phyloP scores from a whole-genome alignment of 768 basidiomycete genomes.

The Sistotremastrum suecicum region DNA sequence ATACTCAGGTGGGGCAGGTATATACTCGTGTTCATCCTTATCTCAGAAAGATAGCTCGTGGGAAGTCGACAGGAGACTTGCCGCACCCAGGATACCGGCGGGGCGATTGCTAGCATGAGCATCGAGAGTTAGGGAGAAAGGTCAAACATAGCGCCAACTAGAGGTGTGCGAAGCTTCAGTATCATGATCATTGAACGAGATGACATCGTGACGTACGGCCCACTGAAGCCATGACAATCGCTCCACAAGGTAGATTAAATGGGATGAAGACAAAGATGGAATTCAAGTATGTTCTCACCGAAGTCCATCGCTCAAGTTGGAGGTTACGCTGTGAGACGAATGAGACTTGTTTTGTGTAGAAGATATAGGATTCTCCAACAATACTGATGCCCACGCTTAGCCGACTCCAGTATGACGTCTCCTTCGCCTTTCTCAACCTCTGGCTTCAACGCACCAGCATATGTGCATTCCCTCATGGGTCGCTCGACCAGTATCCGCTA shows the following conservation, averaged over 20 bases:
- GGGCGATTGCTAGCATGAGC: conserved; percentile 33
- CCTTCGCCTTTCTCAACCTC: conserved; percentile 30
- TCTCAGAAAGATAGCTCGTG: no score
- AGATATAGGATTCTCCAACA: conserved; percentile 22
- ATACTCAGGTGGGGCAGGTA: no score
- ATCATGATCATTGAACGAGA: conserved; percentile 9
- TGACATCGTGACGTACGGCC: conserved; percentile 17
- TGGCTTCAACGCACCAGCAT: conserved; percentile 25
- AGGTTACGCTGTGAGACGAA: conserved; percentile 23
- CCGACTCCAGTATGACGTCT: conserved; percentile 32
- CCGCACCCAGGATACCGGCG: conserved; percentile 18
- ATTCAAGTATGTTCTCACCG: no score
- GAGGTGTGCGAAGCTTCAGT: no score
- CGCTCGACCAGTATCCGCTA: conserved; percentile 24
- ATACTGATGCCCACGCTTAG: conserved; percentile 30
- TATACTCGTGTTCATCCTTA: no score
- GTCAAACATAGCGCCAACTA: conserved; percentile 31
- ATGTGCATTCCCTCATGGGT: conserved; percentile 27
- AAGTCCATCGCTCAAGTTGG: conserved; percentile 33
- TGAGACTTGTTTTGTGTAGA: not conserved
- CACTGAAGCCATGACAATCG: conserved; percentile 29
- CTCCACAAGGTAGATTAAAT: no score
- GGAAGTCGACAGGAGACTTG: no score
- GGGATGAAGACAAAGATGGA: no score
- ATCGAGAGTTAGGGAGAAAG: conserved; percentile 28